Percentiles rank a stretch among this genome's conserved stretches.
phyloP scores from a whole-genome alignment of 768 basidiomycete species.

The Leccinellum luteum region DNA sequence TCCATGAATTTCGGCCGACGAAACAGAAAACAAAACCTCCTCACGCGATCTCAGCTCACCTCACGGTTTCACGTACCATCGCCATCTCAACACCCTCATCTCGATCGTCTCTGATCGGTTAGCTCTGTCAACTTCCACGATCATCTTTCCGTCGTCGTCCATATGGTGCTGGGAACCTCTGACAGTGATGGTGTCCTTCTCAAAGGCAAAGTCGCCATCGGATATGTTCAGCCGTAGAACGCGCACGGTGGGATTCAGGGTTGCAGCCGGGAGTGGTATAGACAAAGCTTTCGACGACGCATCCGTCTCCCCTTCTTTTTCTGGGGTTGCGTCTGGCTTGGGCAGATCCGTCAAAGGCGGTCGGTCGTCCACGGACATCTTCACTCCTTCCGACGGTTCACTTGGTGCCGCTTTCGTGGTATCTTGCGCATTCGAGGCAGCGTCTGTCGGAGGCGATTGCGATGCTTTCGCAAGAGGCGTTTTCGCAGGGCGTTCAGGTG shows the following conservation, averaged over 20 bases:
- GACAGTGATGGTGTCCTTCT: conserved; percentile 19
- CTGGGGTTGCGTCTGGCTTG: not conserved
- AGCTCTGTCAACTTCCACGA: conserved; percentile 7
- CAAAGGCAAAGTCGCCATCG: conserved; percentile 22
- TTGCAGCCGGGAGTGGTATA: not conserved
- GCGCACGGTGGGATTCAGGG: conserved; percentile 1
- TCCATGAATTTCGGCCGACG: not conserved
- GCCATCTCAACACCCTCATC: conserved; percentile 29
- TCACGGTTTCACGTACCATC: conserved; percentile 18
- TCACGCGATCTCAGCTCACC: not conserved
- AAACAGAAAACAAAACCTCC: not conserved
- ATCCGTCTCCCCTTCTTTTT: conserved; percentile 1
- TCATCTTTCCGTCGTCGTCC: conserved; percentile 15
- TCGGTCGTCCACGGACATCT: not conserved
- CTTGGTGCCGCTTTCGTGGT: no score
- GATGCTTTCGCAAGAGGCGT: not conserved
- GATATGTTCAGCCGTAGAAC: conserved; percentile 18
- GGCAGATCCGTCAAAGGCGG: conserved; percentile 3
- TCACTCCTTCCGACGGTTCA: not conserved
- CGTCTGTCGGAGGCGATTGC: not conserved
- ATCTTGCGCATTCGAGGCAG: conserved; percentile 8
- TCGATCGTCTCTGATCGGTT: conserved; percentile 6
- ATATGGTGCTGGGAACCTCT: not conserved
- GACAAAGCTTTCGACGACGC: not conserved
- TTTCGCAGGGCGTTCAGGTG: not conserved